Conservation (phyloP, 495 filamentous ascomycete genomes). For the Aspergillus taichungensis region DNA sequence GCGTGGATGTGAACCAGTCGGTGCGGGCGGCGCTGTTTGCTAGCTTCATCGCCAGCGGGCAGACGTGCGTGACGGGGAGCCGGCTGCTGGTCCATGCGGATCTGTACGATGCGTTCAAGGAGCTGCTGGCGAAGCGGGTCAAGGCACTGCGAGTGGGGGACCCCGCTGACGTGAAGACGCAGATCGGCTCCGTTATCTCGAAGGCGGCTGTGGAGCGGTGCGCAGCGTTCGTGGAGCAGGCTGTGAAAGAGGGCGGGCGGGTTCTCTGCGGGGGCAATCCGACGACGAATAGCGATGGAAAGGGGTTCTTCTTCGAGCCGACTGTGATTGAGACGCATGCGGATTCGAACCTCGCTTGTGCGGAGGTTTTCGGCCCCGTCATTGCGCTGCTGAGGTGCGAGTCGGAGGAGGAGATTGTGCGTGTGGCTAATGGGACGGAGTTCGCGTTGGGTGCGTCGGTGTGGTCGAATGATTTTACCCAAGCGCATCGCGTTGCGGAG, state of each 20-base stretch:
- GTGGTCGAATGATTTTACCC: constrained; percentile 49
- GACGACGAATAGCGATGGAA: constrained; percentile 23
- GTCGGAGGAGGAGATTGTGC: constrained; percentile 38
- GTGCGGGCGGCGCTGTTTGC: constrained; percentile 52
- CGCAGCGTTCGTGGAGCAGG: constrained; percentile 25
- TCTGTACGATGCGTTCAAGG: constrained; percentile 32
- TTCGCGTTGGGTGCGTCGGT: constrained; percentile 47
- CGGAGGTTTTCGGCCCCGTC: constrained; percentile 45
- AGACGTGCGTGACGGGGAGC: constrained; percentile 55
- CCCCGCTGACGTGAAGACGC: constrained; percentile 33
- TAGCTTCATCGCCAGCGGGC: constrained; percentile 51
- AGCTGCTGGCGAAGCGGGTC: constrained; percentile 25
- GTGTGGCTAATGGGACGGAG: constrained; percentile 40
- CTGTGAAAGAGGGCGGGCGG: constrained; percentile 19
- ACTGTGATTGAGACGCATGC: constrained; percentile 38
- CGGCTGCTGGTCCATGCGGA: constrained; percentile 46
- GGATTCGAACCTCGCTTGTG: constrained; percentile 22
- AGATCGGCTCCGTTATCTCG: constrained; percentile 39
- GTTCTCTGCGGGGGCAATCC: constrained; percentile 26
- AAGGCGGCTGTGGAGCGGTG: constrained; percentile 25
- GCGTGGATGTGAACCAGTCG: constrained; percentile 40
- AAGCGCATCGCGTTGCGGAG: constrained; percentile 48
- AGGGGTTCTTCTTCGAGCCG: constrained; percentile 51
- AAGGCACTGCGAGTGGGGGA: constrained; percentile 40
- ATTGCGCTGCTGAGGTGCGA: constrained; percentile 38